Percentiles rank a stretch among this genome's conserved stretches.
phyloP scores from a whole-genome alignment of 345 rosid species.

The Salix exigua region DNA sequence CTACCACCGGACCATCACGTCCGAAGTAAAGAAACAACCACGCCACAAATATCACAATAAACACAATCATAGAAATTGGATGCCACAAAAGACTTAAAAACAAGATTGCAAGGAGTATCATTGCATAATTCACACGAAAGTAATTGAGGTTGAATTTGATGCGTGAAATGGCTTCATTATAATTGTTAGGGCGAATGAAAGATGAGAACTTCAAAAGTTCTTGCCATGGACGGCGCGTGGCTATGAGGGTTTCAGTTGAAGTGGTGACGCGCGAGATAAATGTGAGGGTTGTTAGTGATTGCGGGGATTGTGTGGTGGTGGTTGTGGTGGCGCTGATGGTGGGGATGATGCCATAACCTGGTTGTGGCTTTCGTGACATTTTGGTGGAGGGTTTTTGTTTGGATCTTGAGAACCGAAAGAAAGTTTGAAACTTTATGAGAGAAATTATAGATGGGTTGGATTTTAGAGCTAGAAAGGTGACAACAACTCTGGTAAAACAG shows the following conservation, averaged over 20 bases:
- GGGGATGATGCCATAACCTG: slow-evolving; percentile 37
- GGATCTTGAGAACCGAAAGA: neutral
- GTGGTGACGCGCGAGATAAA: slow-evolving; percentile 51
- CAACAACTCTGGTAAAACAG: neutral
- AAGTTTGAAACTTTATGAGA: neutral
- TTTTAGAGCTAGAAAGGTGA: neutral
- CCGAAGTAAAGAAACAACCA: slow-evolving; percentile 80
- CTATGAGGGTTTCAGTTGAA: slow-evolving; percentile 39
- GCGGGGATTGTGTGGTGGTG: slow-evolving; percentile 3
- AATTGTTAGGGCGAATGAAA: slow-evolving; percentile 53
- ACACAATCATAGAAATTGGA: slow-evolving; percentile 69
- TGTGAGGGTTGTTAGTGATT: slow-evolving; percentile 27
- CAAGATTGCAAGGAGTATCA: slow-evolving; percentile 48
- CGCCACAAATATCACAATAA: slow-evolving; percentile 50
- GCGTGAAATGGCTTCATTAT: slow-evolving; percentile 53
- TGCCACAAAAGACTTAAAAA: slow-evolving; percentile 78
- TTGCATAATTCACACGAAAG: slow-evolving; percentile 74
- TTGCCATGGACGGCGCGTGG: slow-evolving; percentile 79
- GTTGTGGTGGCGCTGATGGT: slow-evolving; percentile 9
- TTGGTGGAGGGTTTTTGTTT: neutral
- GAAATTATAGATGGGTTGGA: neutral
- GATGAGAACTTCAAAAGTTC: slow-evolving; percentile 47
- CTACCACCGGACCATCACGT: slow-evolving; percentile 55
- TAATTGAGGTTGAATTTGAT: slow-evolving; percentile 47
- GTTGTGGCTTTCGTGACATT: slow-evolving; percentile 26